Conservation (phyloP, 1,284 basidiomycete species). For the Ganoderma lingzhi region DNA sequence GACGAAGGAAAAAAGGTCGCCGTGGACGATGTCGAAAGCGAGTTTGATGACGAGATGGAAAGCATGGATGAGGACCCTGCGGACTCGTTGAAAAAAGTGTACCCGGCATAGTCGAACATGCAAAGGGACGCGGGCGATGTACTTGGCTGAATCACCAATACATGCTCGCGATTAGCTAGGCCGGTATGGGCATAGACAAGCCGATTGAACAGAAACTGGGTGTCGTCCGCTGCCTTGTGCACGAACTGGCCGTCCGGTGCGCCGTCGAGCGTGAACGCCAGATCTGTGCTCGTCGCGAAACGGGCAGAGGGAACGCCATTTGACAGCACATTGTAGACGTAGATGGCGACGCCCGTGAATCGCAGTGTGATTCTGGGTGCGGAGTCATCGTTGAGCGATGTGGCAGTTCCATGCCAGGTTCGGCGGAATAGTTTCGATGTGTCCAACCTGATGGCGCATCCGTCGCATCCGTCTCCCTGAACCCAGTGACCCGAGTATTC, state of each 20-base stretch:
- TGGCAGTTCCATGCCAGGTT: conserved; percentile 3
- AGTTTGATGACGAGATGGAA: neutral
- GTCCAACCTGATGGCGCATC: neutral
- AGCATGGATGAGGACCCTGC: neutral
- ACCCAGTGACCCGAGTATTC: neutral
- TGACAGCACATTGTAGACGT: conserved; percentile 43
- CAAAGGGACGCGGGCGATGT: conserved; percentile 15
- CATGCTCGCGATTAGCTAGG: conserved; percentile 27
- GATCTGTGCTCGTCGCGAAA: conserved; percentile 21
- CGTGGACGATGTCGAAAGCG: neutral
- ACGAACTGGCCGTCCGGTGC: conserved; percentile 36
- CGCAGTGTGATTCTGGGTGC: neutral
- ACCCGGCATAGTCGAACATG: conserved; percentile 32
- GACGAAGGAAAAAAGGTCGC: neutral
- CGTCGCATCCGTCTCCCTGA: neutral
- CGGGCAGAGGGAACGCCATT: conserved; percentile 24
- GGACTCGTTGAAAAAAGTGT: conserved; percentile 21
- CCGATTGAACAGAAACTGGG: conserved; percentile 37
- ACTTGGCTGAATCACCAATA: conserved; percentile 24
- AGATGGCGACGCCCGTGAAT: conserved; percentile 32
- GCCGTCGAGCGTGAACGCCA: conserved; percentile 46
- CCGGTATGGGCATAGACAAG: conserved; percentile 38
- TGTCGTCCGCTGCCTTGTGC: conserved; percentile 1
- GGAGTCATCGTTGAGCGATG: neutral
- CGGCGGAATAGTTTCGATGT: neutral